A percentile compares a stretch with the other conserved stretches of the same genome.
Evolutionary conservation across 169 alveolate genomes (phyloP).

Genomic region (Cryptosporidium tyzzeri): DNA sequence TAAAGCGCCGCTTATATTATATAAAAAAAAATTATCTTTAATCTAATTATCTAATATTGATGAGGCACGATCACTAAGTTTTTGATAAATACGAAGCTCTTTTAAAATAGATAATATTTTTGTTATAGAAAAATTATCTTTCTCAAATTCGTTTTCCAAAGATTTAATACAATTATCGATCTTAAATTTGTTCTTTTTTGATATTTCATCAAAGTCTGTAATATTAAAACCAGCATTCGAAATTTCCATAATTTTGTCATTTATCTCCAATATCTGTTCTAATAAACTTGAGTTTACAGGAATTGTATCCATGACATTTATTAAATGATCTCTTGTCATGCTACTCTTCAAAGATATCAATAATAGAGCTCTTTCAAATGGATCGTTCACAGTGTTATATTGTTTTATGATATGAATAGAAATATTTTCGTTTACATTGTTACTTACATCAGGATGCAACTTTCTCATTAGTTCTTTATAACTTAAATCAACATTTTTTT

Average conservation of each 20-base stretch:
- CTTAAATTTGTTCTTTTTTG: not conserved
- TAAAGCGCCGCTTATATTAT: not conserved
- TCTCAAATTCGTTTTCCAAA: constrained; percentile 24
- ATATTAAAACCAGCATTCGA: not conserved
- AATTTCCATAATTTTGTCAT: constrained; percentile 7
- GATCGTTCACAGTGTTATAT: constrained; percentile 31
- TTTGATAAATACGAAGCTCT: constrained; percentile 46
- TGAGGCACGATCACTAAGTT: not conserved
- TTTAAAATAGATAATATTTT: constrained; percentile 4
- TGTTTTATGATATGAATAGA: constrained; percentile 14
- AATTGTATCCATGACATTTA: constrained; percentile 13
- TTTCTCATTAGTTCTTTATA: constrained; percentile 43
- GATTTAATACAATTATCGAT: constrained; percentile 7
- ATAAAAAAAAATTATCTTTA: not conserved
- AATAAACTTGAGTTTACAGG: constrained; percentile 4
- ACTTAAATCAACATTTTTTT: constrained; percentile 7
- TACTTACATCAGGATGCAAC: constrained; percentile 39
- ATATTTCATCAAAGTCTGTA: constrained; percentile 13
- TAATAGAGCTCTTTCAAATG: constrained; percentile 64
- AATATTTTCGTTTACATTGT: not conserved
- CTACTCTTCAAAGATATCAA: not conserved
- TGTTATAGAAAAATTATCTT: not conserved
- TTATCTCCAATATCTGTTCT: constrained; percentile 23
- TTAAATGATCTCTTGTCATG: constrained; percentile 1
- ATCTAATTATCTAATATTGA: not conserved